Evolutionary conservation across 2,329 filamentous ascomycete genomes (phyloP).

Genomic region (Aspergillus alliaceus): DNA sequence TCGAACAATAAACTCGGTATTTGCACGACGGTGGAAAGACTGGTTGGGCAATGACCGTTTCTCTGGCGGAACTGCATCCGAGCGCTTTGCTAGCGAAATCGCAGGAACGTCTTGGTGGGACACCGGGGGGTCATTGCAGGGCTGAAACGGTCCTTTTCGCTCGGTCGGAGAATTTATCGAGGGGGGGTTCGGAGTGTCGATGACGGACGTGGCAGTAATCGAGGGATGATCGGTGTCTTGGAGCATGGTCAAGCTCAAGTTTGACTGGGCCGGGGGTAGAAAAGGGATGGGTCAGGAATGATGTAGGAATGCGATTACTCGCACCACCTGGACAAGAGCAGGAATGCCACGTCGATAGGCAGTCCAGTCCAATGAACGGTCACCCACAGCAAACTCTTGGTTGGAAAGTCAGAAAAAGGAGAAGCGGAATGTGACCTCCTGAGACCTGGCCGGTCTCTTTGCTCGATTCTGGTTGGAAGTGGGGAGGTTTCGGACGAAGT

Average conservation of each 20-base stretch:
- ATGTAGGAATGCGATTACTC: constrained; percentile 17
- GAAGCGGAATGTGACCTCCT: constrained; percentile 12
- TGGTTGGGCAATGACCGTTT: constrained; percentile 19
- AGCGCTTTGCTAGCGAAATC: constrained; percentile 15
- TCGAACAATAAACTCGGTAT: constrained; percentile 33
- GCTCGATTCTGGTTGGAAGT: background rate
- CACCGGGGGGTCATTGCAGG: constrained; percentile 15
- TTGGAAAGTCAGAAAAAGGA: constrained; percentile 13
- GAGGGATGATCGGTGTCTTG: constrained; percentile 19
- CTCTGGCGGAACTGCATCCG: constrained; percentile 14
- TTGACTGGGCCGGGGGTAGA: constrained; percentile 15
- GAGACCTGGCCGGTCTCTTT: background rate
- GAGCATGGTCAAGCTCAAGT: constrained; percentile 18
- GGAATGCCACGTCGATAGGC: constrained; percentile 34
- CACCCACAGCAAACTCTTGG: constrained; percentile 14
- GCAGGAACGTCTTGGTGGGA: constrained; percentile 14
- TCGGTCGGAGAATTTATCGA: constrained; percentile 13
- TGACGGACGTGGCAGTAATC: constrained; percentile 16
- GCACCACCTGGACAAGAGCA: constrained; percentile 23
- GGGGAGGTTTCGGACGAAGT: background rate
- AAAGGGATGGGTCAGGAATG: constrained; percentile 22
- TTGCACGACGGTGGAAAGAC: constrained; percentile 34
- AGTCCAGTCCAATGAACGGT: constrained; percentile 20
- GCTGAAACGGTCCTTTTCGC: constrained; percentile 11
- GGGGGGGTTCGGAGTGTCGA: constrained; percentile 10